phyloP scores from a whole-genome alignment of 2,329 filamentous ascomycete genomes.

The Penicillium sp. region DNA sequence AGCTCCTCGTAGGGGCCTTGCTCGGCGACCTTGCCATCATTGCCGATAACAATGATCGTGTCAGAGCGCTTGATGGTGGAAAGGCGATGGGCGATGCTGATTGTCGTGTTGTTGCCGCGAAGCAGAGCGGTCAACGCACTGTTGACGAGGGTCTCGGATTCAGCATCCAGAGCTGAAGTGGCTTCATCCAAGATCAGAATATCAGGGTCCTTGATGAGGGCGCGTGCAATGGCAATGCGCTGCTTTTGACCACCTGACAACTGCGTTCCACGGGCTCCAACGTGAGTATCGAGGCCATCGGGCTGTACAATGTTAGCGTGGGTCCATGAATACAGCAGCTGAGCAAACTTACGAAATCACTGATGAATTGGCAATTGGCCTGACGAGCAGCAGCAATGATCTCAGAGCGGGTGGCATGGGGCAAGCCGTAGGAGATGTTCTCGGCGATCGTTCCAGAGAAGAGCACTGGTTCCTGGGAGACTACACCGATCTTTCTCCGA shows the following conservation, averaged over 20 bases:
- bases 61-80: slow-evolving; percentile 96
- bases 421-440: slow-evolving; percentile 90
- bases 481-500: slow-evolving; percentile 86
- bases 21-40: slow-evolving; percentile 84
- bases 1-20: slow-evolving; percentile 79
- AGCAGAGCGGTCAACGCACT: slow-evolving; percentile 78
- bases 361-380: slow-evolving; percentile 95
- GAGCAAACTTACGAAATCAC: slow-evolving; percentile 66
- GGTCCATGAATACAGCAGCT: neutral
- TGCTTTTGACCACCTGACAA: slow-evolving; percentile 96
- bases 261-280: slow-evolving; percentile 87
- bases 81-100: slow-evolving; percentile 92
- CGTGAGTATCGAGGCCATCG: slow-evolving; percentile 88
- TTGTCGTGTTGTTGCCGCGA: slow-evolving; percentile 86
- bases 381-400: slow-evolving; percentile 83
- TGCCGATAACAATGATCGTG: slow-evolving; percentile 84
- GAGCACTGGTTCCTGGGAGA: slow-evolving; percentile 91
- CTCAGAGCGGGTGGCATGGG: slow-evolving; percentile 70
- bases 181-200: slow-evolving; percentile 96
- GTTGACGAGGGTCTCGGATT: slow-evolving; percentile 95
- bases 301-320: slow-evolving; percentile 50
- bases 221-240: slow-evolving; percentile 92
- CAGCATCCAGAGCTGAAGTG: slow-evolving; percentile 90
- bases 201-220: slow-evolving; percentile 90
- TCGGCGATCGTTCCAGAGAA: slow-evolving; percentile 73